Percentiles rank a stretch among this genome's conserved stretches.
These are phyloP conservation scores for Daldinia loculata DNA, from an alignment of 495 filamentous ascomycete genomes.

Conservation along the genomic window DNA sequence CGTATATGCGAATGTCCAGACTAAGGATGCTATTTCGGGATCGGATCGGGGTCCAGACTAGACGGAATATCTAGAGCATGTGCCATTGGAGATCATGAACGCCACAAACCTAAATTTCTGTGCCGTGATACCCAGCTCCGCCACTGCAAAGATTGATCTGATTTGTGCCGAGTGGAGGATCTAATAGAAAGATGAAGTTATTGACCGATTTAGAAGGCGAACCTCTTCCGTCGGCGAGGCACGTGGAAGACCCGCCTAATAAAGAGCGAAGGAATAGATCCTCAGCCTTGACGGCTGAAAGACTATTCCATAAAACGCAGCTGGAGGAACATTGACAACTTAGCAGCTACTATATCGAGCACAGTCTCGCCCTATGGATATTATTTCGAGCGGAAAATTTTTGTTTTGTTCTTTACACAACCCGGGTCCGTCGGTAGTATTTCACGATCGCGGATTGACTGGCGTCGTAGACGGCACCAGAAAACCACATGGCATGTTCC, in stretches of 20 bases:
- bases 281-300: background rate
- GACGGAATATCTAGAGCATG: constrained; percentile 3
- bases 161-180: background rate
- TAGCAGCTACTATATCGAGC: background rate
- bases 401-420: background rate
- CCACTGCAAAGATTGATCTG: background rate
- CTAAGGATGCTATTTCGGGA: constrained; percentile 30
- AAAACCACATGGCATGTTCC: background rate
- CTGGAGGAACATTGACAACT: background rate
- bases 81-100: constrained; percentile 8
- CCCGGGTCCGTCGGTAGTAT: background rate
- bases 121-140: background rate
- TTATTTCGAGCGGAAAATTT: background rate
- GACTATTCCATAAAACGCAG: constrained; percentile 3
- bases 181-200: background rate
- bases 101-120: background rate
- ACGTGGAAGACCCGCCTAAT: background rate
- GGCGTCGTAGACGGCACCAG: background rate
- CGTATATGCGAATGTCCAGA: constrained; percentile 16
- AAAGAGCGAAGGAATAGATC: background rate
- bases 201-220: constrained; percentile 1
- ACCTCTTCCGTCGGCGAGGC: background rate
- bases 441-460: background rate
- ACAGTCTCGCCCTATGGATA: background rate
- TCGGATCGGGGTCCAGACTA: constrained; percentile 6